Evolutionary conservation across 2,329 filamentous ascomycete genomes (phyloP).

Genomic region (Lasiodiplodia hormozganensis): DNA sequence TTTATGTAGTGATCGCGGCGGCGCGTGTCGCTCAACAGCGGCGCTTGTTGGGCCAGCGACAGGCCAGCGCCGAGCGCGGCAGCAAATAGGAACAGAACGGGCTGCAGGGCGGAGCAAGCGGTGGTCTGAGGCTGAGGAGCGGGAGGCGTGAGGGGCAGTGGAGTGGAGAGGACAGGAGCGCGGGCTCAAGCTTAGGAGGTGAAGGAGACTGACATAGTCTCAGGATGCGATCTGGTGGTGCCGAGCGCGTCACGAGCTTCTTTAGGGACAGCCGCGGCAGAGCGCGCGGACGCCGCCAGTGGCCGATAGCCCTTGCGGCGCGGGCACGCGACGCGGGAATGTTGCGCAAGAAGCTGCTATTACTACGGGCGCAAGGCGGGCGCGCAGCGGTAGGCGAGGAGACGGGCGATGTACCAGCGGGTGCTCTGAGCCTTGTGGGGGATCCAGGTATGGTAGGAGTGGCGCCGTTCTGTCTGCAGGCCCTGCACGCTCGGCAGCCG

Average conservation of each 20-base stretch:
- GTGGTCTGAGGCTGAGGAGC: conserved; percentile 12
- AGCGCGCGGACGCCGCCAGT: conserved; percentile 3
- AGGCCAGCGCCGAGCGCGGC: conserved; percentile 22
- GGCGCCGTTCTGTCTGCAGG: background rate
- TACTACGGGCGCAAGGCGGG: background rate
- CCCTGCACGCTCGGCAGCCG: background rate
- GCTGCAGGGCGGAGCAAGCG: conserved; percentile 3
- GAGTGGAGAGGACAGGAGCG: conserved; percentile 13
- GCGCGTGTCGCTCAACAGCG: conserved; percentile 27
- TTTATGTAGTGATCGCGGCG: conserved; percentile 8
- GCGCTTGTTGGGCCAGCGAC: conserved; percentile 27
- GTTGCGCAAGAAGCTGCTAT: background rate
- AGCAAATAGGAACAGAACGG: background rate
- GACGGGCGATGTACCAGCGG: background rate
- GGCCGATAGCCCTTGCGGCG: background rate
- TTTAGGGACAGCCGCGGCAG: conserved; percentile 18
- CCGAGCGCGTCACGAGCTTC: conserved; percentile 29
- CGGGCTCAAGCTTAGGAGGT: background rate
- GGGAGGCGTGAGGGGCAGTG: conserved; percentile 6
- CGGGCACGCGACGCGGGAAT: conserved; percentile 3
- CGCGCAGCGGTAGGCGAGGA: background rate
- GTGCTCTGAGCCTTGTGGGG: conserved; percentile 14
- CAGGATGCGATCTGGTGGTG: conserved; percentile 24
- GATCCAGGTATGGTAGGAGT: background rate
- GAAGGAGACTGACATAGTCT: conserved; percentile 21